Percentiles rank a stretch among this genome's conserved stretches.
Conservation (phyloP, 1,284 basidiomycete genomes). For the Ustanciosporium gigantosporum region DNA sequence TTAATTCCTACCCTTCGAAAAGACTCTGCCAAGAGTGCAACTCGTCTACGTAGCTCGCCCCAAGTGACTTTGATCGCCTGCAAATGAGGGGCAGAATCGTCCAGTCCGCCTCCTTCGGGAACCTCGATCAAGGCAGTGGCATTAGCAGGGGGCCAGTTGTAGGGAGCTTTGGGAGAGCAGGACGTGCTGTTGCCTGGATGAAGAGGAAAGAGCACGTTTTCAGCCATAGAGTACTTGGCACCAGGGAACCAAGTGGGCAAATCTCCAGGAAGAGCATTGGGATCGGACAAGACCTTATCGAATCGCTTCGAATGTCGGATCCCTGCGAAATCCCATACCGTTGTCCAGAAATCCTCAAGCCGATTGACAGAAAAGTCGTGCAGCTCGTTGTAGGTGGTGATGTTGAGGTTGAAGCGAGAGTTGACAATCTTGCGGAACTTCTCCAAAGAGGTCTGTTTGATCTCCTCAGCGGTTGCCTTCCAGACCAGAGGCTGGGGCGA, state of each 20-base stretch:
- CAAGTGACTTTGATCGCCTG: conserved; percentile 21
- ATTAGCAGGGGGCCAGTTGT: conserved; percentile 24
- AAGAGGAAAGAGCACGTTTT: conserved; percentile 43
- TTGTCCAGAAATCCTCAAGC: conserved; percentile 32
- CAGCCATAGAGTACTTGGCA: conserved; percentile 27
- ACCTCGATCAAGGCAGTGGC: conserved; percentile 23
- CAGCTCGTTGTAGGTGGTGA: conserved; percentile 37
- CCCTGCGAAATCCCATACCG: conserved; percentile 37
- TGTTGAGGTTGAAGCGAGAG: conserved; percentile 14
- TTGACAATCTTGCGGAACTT: conserved; percentile 42
- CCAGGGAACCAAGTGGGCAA: conserved; percentile 37
- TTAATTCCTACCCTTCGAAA: conserved; percentile 26
- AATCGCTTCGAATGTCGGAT: conserved; percentile 26
- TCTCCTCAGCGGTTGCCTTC: conserved; percentile 14
- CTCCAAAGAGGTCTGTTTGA: conserved; percentile 21
- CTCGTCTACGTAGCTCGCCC: conserved; percentile 33
- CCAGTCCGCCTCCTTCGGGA: conserved; percentile 30
- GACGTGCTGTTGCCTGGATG: conserved; percentile 34
- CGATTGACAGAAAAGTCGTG: conserved; percentile 38
- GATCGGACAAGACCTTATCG: conserved; percentile 24
- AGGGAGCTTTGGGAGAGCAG: conserved; percentile 33
- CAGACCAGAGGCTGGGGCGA: conserved; percentile 27
- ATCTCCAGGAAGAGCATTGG: conserved; percentile 34
- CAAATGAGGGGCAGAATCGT: conserved; percentile 2
- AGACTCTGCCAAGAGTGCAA: conserved; percentile 27